Evolutionary conservation across 768 basidiomycete species (phyloP).

Genomic region (Suillus fuscotomentosus): DNA sequence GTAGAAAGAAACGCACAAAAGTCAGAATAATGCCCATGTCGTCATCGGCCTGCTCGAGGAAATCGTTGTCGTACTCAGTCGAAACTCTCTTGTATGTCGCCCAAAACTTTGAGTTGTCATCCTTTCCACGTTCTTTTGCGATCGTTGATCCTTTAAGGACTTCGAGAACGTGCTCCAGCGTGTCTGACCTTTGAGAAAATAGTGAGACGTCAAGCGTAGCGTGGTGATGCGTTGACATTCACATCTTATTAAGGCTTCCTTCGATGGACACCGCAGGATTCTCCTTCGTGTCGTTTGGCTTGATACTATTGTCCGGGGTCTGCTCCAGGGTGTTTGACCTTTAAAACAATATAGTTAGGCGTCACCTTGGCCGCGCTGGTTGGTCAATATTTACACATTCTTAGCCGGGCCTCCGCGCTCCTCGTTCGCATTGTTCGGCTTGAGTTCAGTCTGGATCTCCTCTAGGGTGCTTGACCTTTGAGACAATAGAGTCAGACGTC

Average conservation of each 20-base stretch:
- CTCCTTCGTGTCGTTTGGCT: background rate
- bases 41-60: background rate
- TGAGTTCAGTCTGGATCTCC: background rate
- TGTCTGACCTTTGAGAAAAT: background rate
- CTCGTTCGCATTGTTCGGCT: background rate
- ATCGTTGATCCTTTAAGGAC: background rate
- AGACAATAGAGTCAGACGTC: background rate
- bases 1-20: background rate
- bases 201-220: background rate
- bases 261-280: background rate
- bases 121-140: background rate
- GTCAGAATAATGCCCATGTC: conserved; percentile 3
- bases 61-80: background rate
- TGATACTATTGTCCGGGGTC: background rate
- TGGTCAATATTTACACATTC: background rate
- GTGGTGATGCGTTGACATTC: background rate
- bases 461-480: background rate
- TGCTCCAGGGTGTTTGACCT: background rate
- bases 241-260: background rate
- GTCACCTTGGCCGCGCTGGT: background rate
- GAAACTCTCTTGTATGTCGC: background rate
- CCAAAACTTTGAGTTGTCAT: background rate
- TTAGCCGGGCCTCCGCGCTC: background rate
- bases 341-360: background rate
- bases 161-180: background rate